phyloP scores from a whole-genome alignment of 306 rosid genomes.

The Rosa chinensis region DNA sequence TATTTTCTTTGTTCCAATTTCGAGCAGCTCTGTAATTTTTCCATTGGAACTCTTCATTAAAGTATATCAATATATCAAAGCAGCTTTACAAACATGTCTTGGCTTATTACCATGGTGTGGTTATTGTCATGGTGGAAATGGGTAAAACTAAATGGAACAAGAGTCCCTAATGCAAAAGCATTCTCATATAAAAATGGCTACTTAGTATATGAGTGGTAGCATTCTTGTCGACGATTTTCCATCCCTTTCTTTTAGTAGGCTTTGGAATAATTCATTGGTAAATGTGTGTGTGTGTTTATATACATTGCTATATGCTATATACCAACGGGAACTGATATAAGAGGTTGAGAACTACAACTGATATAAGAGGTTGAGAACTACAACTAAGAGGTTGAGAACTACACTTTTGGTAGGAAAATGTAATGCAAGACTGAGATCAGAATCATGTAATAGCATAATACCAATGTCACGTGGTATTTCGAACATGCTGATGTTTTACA shows the following conservation, averaged over 20 bases:
- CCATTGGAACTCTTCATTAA: neutral
- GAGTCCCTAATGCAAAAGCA: neutral
- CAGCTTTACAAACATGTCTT: neutral
- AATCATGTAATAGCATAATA: neutral
- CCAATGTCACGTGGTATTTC: neutral
- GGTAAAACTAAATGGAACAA: neutral
- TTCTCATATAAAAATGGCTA: neutral
- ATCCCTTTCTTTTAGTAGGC: no score
- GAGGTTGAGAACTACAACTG: no score
- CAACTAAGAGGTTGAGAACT: no score
- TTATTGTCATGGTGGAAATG: neutral
- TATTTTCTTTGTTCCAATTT: neutral
- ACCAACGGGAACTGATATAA: no score
- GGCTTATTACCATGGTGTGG: neutral
- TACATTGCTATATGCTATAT: no score
- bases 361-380: no score
- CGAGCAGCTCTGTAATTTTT: neutral
- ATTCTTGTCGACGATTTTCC: no score
- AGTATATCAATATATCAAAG: neutral
- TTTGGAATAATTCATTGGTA: no score
- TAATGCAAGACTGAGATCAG: neutral
- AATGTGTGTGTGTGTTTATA: no score
- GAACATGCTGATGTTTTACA: neutral
- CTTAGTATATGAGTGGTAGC: no score
- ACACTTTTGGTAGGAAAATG: neutral